Conservation (phyloP, 805 yeast species). For the Candida andamanensis region DNA sequence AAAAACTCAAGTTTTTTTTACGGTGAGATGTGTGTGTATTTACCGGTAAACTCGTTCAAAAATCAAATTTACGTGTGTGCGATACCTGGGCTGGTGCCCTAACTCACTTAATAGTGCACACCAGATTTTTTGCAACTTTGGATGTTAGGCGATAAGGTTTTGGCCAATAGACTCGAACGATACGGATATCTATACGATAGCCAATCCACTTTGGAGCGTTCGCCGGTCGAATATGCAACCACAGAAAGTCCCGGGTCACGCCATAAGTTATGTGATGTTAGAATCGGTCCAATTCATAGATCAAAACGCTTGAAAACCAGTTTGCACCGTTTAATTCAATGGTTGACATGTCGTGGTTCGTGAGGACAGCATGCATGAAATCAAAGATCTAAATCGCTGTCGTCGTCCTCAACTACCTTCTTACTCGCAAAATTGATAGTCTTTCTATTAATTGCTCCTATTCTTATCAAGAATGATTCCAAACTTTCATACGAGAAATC, state of each 20-base stretch:
- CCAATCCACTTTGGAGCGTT: background rate
- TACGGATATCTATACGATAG: slow-evolving; percentile 2
- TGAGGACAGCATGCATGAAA: too few relatives aligned
- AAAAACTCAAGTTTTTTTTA: too few relatives aligned
- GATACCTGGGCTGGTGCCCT: slow-evolving; percentile 1
- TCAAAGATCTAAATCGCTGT: slow-evolving; percentile 12
- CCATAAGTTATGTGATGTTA: too few relatives aligned
- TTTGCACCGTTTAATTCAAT: too few relatives aligned
- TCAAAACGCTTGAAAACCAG: too few relatives aligned
- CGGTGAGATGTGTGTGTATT: too few relatives aligned
- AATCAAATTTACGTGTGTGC: background rate
- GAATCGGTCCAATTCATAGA: too few relatives aligned
- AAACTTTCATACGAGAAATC: slow-evolving; percentile 45
- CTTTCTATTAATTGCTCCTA: slow-evolving; percentile 15
- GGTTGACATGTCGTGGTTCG: too few relatives aligned
- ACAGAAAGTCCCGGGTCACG: too few relatives aligned
- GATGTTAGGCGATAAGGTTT: slow-evolving; percentile 7
- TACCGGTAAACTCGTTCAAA: background rate
- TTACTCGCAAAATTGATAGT: slow-evolving; percentile 9
- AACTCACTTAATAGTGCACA: too few relatives aligned
- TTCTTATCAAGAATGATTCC: slow-evolving; percentile 31
- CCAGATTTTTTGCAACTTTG: too few relatives aligned
- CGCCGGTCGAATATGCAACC: too few relatives aligned
- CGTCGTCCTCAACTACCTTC: slow-evolving; percentile 6
- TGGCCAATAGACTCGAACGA: slow-evolving; percentile 1